Conservation (phyloP, 306 rosid genomes). For the Corylus americana region DNA sequence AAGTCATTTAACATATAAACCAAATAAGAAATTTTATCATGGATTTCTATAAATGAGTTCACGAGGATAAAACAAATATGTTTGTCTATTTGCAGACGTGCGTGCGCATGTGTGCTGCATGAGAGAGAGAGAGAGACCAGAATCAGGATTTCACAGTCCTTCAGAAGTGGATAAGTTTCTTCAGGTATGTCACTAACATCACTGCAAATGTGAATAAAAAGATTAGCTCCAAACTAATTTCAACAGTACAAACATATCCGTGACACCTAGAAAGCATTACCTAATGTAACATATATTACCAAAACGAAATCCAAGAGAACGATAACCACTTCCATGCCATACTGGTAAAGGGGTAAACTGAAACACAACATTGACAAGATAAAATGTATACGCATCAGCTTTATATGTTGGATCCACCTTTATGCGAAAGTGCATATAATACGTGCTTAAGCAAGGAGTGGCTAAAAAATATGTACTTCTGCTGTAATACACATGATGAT, state of each 20-base stretch:
- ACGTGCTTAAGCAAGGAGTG: not conserved
- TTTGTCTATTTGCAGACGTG: not conserved
- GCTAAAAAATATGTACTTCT: not conserved
- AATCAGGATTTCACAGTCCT: conserved; percentile 74
- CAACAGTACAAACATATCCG: not conserved
- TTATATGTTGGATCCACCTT: not conserved
- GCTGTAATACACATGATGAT: not conserved
- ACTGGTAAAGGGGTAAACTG: conserved; percentile 93
- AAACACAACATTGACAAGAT: conserved; percentile 26
- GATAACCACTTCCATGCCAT: conserved; percentile 88
- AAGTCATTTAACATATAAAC: conserved; percentile 28
- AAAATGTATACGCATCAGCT: conserved; percentile 7
- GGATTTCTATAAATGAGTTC: not conserved
- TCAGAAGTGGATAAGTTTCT: conserved; percentile 88
- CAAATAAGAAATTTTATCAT: conserved; percentile 13
- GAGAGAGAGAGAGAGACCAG: conserved; percentile 48
- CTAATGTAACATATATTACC: conserved; percentile 92
- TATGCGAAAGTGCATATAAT: not conserved
- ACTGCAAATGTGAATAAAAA: conserved; percentile 42
- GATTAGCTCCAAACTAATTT: conserved; percentile 27
- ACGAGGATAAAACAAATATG: not conserved
- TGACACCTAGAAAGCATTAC: conserved; percentile 46
- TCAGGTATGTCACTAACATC: conserved; percentile 92
- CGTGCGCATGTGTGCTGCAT: not conserved
- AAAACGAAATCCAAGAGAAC: conserved; percentile 88